Conservation (phyloP, 1,284 basidiomycete species). For the Sparassis latifolia region DNA sequence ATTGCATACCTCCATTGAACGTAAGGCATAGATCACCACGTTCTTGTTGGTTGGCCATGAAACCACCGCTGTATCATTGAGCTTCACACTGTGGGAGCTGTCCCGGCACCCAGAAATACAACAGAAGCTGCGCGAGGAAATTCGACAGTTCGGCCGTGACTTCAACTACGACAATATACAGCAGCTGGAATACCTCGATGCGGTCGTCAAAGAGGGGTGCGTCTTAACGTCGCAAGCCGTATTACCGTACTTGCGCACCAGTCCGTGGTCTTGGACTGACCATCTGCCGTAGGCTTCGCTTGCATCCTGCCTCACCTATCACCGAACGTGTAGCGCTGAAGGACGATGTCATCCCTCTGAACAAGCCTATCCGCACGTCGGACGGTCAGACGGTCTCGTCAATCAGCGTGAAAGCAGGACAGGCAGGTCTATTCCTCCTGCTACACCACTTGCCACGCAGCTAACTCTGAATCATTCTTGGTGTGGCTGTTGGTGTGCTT, state of each 20-base stretch:
- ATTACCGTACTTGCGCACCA: neutral
- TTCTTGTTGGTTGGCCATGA: constrained; percentile 29
- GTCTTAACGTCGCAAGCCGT: neutral
- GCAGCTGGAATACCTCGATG: constrained; percentile 45
- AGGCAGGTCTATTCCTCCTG: constrained; percentile 12
- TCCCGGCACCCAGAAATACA: constrained; percentile 41
- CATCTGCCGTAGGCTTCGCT: constrained; percentile 26
- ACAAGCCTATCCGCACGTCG: constrained; percentile 26
- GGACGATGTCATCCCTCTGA: constrained; percentile 41
- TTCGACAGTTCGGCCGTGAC: constrained; percentile 22
- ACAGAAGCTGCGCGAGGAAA: constrained; percentile 44
- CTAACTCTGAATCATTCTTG: neutral
- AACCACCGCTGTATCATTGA: constrained; percentile 25
- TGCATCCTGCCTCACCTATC: constrained; percentile 32
- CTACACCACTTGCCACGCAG: neutral
- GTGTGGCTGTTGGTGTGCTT: too few relatives aligned
- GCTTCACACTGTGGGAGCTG: constrained; percentile 37
- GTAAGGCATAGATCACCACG: constrained; percentile 14
- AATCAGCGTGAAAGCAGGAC: constrained; percentile 31
- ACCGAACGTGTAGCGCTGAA: constrained; percentile 30
- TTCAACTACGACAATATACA: constrained; percentile 40
- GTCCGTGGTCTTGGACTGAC: neutral
- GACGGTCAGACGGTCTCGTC: constrained; percentile 26
- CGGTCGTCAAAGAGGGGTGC: constrained; percentile 31
- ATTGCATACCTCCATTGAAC: neutral